A percentile compares a stretch with the other conserved stretches of the same genome.
Evolutionary conservation across 208 protist genomes (phyloP).

Genomic region (Angomonas ambiguus): DNA sequence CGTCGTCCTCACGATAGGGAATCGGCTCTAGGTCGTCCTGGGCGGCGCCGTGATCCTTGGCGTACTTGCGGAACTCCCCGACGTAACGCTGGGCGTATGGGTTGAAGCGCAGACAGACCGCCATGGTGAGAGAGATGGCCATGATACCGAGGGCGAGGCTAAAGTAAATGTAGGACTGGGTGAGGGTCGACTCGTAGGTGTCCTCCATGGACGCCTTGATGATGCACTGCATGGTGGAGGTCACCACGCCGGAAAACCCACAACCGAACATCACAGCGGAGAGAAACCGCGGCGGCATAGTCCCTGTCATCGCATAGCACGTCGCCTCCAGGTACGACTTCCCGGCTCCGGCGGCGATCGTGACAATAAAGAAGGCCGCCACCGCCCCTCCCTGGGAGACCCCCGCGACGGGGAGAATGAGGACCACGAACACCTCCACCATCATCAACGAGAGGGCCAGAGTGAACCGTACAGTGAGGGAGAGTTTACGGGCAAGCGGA

Average conservation of each 20-base stretch:
- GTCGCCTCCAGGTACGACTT: conserved; percentile 80
- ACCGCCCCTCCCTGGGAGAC: conserved; percentile 52
- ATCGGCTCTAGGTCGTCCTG: conserved; percentile 5
- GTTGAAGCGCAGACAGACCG: conserved; percentile 48
- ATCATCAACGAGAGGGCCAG: conserved; percentile 50
- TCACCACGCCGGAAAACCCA: conserved; percentile 46
- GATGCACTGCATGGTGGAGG: conserved; percentile 66
- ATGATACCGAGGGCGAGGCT: conserved; percentile 57
- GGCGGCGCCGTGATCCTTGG: not conserved
- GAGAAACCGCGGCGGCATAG: conserved; percentile 81
- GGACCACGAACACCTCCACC: conserved; percentile 49
- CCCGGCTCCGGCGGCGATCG: conserved; percentile 46
- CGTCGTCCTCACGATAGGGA: conserved; percentile 4
- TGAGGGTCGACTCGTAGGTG: conserved; percentile 41
- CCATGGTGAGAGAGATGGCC: conserved; percentile 32
- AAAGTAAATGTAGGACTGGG: conserved; percentile 74
- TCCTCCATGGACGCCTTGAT: conserved; percentile 64
- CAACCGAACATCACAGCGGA: conserved; percentile 67
- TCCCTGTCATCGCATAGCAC: conserved; percentile 71
- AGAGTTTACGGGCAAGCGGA: conserved; percentile 37
- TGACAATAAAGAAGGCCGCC: conserved; percentile 55
- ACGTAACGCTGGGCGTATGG: conserved; percentile 66
- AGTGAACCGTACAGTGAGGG: conserved; percentile 43
- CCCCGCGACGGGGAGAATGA: conserved; percentile 40
- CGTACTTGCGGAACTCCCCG: conserved; percentile 49